Base-by-base conservation (phyloP, 2,329 filamentous ascomycete genomes). In the Achaetomium macrosporum region DNA sequence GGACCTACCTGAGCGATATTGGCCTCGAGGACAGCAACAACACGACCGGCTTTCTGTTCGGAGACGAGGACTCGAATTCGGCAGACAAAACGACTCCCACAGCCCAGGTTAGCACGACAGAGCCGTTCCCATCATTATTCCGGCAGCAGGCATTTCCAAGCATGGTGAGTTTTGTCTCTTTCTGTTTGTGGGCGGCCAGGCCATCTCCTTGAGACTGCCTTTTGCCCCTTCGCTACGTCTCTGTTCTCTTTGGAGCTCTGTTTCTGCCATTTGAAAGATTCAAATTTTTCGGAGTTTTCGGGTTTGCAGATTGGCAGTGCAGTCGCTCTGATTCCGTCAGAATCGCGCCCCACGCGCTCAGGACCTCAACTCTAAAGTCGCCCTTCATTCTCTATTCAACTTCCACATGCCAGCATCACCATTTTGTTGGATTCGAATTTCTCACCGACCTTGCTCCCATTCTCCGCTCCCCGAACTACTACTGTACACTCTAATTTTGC, bases 111-210 rank as follows among this genome's bases (percentile, higher is more conserved):
- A 55, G 40, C 51, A 82, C 83, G 59, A 84, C 82, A 64, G 89
- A 96, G 68, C 86, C 84, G 65, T 97, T 96, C 63, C 90, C 91
- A 30, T 91, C 92, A 57, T 78, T 93, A 58, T 82, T 88, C 63
- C 82, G 86, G 51, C 83, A 84, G 58, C 77, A 80, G 49, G 74
- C 66, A 20, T 73, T 71, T 59, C 62, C 68, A 44, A 69, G 66
- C 52, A 63, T 69, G 72, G 78, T 74, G 73, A 77, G 68, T 73
- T 48, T 44, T 25, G 19, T 45, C 29, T 42, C 33, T 36, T 36
- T 47, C 43, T 35, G 6, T 20, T 40, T 41, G 6, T 17, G 33
- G 25, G 13, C 31, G 30, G n/a, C 3, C 16, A 7, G n/a, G 4
- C 25, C 16, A 12, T n/a, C 19, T 47, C 6, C 9, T 40, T 47